Conservation (phyloP, 2,329 filamentous ascomycete genomes). For the Xylariaceae sp. region DNA sequence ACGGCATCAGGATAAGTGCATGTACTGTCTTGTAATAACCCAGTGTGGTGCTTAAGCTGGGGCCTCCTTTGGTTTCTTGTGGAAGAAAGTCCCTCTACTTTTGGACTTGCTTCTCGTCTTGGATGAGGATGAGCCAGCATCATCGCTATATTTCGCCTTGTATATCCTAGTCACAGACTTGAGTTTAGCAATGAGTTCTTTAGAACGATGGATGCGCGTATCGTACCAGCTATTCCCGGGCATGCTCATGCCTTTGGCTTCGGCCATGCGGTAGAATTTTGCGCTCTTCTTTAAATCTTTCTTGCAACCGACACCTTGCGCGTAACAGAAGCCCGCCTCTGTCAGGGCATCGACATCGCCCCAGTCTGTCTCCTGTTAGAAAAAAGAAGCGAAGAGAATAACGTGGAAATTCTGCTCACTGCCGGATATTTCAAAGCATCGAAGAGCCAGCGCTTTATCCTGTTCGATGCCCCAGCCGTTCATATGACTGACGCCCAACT, state of each 20-base stretch:
- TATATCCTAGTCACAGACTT: conserved; percentile 67
- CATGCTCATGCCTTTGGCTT: conserved; percentile 94
- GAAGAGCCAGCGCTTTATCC: conserved; percentile 79
- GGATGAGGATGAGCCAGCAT: conserved; percentile 44
- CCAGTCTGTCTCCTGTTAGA: conserved; percentile 57
- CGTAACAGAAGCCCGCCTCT: conserved; percentile 95
- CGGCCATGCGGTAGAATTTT: conserved; percentile 83
- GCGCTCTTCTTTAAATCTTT: conserved; percentile 95
- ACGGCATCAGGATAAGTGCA: too few species aligned
- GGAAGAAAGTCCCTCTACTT: conserved; percentile 65
- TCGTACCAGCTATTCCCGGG: conserved; percentile 94
- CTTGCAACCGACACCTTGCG: conserved; percentile 87
- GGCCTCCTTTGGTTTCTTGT: conserved; percentile 43
- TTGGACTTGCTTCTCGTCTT: conserved; percentile 76
- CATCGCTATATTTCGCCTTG: conserved; percentile 86
- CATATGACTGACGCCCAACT: conserved; percentile 93
- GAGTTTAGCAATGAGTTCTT: neutral
- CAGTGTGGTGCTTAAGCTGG: neutral
- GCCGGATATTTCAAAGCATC: conserved; percentile 95
- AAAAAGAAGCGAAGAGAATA: neutral
- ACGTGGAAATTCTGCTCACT: conserved; percentile 46
- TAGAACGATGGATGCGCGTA: neutral
- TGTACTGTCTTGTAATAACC: too few species aligned
- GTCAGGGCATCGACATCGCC: conserved; percentile 91
- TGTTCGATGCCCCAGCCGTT: conserved; percentile 97